phyloP scores from a whole-genome alignment of 2,329 filamentous ascomycete genomes.

The Epichloe gansuensis region DNA sequence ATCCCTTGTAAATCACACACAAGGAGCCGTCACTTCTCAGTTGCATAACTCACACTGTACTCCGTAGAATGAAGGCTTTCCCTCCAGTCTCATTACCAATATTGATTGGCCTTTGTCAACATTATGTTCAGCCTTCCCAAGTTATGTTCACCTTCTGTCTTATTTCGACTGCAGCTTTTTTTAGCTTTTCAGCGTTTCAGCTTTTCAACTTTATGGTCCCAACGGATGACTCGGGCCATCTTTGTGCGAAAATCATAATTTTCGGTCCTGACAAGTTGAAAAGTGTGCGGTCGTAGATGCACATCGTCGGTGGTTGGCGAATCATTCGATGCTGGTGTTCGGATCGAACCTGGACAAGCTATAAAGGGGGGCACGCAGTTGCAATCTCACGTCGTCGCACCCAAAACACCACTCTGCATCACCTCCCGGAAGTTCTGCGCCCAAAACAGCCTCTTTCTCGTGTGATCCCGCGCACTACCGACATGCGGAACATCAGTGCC shows the following conservation, averaged over 20 bases:
- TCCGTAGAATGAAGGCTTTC: background rate
- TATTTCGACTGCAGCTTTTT: too few relatives aligned
- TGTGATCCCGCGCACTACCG: slow-evolving; percentile 5
- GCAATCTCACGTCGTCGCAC: background rate
- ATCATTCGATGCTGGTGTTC: background rate
- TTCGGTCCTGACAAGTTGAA: background rate
- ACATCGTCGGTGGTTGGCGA: background rate
- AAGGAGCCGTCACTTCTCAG: background rate
- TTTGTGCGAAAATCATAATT: background rate
- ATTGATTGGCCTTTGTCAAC: background rate
- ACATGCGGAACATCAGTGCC: slow-evolving; percentile 27
- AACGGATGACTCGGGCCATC: background rate
- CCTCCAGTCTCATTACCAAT: background rate
- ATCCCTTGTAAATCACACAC: background rate
- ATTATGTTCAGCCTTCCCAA: background rate
- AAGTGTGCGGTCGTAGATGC: background rate
- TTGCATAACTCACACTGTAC: background rate
- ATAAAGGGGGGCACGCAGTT: background rate
- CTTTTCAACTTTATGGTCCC: background rate
- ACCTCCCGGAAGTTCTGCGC: slow-evolving; percentile 32
- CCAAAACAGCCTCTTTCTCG: slow-evolving; percentile 22
- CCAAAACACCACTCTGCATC: slow-evolving; percentile 12
- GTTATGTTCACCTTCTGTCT: too few relatives aligned
- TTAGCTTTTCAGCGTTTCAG: too few relatives aligned
- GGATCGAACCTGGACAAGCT: background rate